Base-by-base conservation (phyloP, 2,329 filamentous ascomycete genomes). In the Nakataea oryzae region DNA sequence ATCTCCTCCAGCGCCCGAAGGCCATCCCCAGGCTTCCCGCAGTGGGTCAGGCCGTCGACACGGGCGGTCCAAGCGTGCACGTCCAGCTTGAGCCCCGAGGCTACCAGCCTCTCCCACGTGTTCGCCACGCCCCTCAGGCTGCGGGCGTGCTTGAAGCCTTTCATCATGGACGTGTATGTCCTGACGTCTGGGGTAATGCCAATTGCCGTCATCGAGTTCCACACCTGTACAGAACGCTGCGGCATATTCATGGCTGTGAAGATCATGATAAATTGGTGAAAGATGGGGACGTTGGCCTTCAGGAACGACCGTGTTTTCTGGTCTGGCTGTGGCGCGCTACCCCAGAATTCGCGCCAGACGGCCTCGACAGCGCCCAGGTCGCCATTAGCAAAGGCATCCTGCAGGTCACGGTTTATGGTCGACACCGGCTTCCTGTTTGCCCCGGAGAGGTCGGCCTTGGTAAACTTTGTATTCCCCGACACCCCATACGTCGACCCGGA, bases 151-250 rank as follows among this genome's bases (percentile, higher is more conserved):
- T 81, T 83, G 73, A 86, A 91, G 1, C 90, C 90, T 62, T 84
- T 79, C 66, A 95, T 83, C 82, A 95, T 88, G 56, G 83, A 76
- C 54, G 86, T 88, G 83, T 89, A 95, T 0, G 89, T 88, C 66
- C 77, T 81, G 62, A 87, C 68, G 8, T 80, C 86, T 17, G 89
- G 87, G 62, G 75, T 72, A 32, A 88, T 70, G 1, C 81, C 83
- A 60, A 81, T 65, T 54, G 69, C 66, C 34, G 70, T 66, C 78
- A 82, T 82, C 56, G 75, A 62, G 34, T 75, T 73, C 67, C 81
- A 72, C 4, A 74, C 70, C 3, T 69, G 67, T 47, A 72, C 66
- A 21, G 73, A 69, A 13, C 68, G 66, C 21, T 70, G 62, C 17
- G 70, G 69, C 61, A 66, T 67, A 24, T 68, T 66, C 65, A 74